These are phyloP conservation scores for Talaromyces sp. DNA, from an alignment of 2,329 filamentous ascomycete species.

Conservation along the genomic window DNA sequence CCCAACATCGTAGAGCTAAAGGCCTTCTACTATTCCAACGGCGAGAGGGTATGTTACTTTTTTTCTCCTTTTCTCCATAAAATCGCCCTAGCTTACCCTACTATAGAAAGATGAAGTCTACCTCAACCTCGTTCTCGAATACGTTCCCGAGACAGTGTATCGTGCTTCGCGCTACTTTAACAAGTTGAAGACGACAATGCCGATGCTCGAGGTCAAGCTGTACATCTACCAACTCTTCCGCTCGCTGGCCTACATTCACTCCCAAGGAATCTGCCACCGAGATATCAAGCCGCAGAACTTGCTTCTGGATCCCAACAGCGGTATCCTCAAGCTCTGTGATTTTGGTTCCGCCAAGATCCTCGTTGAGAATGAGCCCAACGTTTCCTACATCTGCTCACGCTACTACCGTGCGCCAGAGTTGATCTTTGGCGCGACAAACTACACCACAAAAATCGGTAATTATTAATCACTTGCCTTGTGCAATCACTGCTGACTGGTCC, in stretches of 20 bases:
- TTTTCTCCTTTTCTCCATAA: neutral
- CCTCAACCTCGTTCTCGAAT: constrained; percentile 96
- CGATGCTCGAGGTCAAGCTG: constrained; percentile 95
- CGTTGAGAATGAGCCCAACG: constrained; percentile 97
- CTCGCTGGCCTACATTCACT: constrained; percentile 97
- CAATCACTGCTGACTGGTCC: neutral
- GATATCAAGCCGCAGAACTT: constrained; percentile 99
- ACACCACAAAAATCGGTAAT: constrained; percentile 97
- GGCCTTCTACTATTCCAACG: constrained; percentile 99
- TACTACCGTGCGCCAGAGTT: constrained; percentile 98
- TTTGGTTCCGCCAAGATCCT: constrained; percentile 98
- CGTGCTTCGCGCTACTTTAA: constrained; percentile 98
- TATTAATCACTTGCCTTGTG: neutral
- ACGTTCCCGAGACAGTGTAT: constrained; percentile 97
- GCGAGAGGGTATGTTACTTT: constrained; percentile 71
- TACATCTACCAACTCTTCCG: constrained; percentile 99
- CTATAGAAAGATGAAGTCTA: constrained; percentile 93
- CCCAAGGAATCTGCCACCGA: constrained; percentile 96
- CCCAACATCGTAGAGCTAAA: constrained; percentile 99
- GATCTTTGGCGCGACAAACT: constrained; percentile 98
- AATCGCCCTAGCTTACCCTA: constrained; percentile 4
- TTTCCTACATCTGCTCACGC: constrained; percentile 98
- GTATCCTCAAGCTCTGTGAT: constrained; percentile 94
- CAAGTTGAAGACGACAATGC: constrained; percentile 99
- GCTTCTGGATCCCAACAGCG: constrained; percentile 82